Evolutionary conservation across 345 rosid species (phyloP), one percentile per base, ranked within the genome.

Genomic region (Linum usitatissimum): DNA sequence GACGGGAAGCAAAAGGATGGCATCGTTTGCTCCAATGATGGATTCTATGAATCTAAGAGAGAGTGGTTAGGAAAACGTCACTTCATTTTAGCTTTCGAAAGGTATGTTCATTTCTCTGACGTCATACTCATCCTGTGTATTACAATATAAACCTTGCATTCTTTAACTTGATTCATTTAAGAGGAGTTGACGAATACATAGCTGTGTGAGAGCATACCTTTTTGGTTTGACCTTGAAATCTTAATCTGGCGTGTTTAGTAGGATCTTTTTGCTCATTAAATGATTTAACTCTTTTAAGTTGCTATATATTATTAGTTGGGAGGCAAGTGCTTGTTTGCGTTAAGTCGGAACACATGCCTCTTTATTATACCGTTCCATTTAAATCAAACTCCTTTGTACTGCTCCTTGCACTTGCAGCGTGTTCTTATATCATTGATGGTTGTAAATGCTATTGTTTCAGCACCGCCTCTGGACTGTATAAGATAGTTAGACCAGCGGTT

Each of bases 61-160:
- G 97, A 93, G 71, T 93, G 97, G 99, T 71, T 93, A 74, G 97
- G 99, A 75, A 83, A 73, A 63, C 96, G 88, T 34, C 99, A 93
- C 77, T 81, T 83, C 66, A 75, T 90, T 77, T 83, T 90, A 76
- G 97, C 91, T 68, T 86, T 86, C 78, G 99, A 86, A 76, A 90
- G 97, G 99, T 89, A 81, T 70, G 54, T 18, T 30, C 40, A 7
- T 4, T 15, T 55, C 30, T 20, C 59, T 28, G 30, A 6, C 30
- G 18, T 55, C 14, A 3, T 10, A 55, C 30, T 18, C 51, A 15
- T 45, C 17, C 51, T 10, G 14, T 45, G 51, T 45, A 10, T 45
- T 45, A 10, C 28, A 23, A 23, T 23, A 2, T 45, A 15, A 45
- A 34, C 1, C 15, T 45, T 45, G 51, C 15, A 45, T 45, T 15